Evolutionary conservation across 257 asterid species (phyloP).

Genomic region (Solanum virginianum): DNA sequence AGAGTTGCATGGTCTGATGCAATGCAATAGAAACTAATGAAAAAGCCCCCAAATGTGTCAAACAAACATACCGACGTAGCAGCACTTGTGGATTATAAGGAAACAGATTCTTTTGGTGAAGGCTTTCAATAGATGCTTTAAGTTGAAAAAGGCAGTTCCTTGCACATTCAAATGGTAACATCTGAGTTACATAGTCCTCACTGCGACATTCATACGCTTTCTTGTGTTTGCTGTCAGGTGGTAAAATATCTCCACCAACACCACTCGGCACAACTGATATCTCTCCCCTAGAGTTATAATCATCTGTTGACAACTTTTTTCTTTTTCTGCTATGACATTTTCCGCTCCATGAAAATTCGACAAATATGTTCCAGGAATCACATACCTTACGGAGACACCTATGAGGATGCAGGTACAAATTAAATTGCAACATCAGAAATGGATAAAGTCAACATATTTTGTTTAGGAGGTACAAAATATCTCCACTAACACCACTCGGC

Average conservation of each 20-base stretch:
- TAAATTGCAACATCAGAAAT: neutral
- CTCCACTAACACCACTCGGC: neutral
- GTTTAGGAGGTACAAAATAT: neutral
- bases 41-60: neutral
- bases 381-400: conserved; percentile 69
- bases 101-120: conserved; percentile 59
- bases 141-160: conserved; percentile 60
- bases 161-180: conserved; percentile 35
- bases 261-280: neutral
- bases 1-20: neutral
- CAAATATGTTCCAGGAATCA: conserved; percentile 55
- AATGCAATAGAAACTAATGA: neutral
- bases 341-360: conserved; percentile 40
- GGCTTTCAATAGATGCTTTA: conserved; percentile 47
- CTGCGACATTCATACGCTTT: conserved; percentile 1
- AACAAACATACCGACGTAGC: conserved; percentile 45
- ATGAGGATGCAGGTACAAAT: conserved; percentile 1
- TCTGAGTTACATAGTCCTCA: conserved; percentile 3
- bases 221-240: conserved; percentile 5
- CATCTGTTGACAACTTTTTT: conserved; percentile 17
- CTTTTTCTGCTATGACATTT: conserved; percentile 29
- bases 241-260: conserved; percentile 2
- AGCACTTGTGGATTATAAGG: conserved; percentile 82
- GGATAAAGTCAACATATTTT: neutral
- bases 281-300: conserved; percentile 6